These are phyloP conservation scores for Pouteria glomerata DNA, from an alignment of 148 eudicot species.

Conservation along the genomic window DNA sequence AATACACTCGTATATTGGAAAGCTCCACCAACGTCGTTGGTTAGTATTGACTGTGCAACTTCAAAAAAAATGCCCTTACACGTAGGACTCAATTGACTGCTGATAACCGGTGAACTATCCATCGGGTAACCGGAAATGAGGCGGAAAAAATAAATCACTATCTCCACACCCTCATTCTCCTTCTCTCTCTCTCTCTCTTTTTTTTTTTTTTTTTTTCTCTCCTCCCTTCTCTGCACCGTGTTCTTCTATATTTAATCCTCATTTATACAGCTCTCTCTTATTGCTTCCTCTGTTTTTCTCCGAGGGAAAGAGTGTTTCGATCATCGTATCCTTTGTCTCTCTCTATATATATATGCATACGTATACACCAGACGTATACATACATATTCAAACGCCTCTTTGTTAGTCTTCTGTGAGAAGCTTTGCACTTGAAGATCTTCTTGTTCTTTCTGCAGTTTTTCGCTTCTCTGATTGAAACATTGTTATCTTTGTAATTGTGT, in stretches of 20 bases:
- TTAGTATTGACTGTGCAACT: not conserved
- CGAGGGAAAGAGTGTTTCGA: not conserved
- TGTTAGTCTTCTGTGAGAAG: not conserved
- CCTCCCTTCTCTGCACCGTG: not conserved
- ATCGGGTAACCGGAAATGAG: too few species aligned
- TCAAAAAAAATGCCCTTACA: not conserved
- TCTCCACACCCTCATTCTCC: not conserved
- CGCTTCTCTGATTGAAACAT: not conserved
- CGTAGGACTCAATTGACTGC: not conserved
- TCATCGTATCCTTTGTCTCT: not conserved
- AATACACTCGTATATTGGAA: not conserved
- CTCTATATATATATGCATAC: not conserved
- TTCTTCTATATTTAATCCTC: not conserved
- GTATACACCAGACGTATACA: not conserved
- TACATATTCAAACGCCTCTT: not conserved
- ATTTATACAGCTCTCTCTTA: too few species aligned
- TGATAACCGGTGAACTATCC: not conserved
- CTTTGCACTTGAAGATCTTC: conserved; percentile 12
- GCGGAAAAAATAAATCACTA: too few species aligned
- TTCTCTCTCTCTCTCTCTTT: not conserved
- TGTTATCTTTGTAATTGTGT: not conserved
- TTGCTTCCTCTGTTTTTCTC: conserved; percentile 2
- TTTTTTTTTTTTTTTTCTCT: too few species aligned
- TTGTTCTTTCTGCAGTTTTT: not conserved
- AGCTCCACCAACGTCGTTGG: not conserved